Base-by-base conservation (phyloP, 257 asterid genomes). In the Solanum piurae region DNA sequence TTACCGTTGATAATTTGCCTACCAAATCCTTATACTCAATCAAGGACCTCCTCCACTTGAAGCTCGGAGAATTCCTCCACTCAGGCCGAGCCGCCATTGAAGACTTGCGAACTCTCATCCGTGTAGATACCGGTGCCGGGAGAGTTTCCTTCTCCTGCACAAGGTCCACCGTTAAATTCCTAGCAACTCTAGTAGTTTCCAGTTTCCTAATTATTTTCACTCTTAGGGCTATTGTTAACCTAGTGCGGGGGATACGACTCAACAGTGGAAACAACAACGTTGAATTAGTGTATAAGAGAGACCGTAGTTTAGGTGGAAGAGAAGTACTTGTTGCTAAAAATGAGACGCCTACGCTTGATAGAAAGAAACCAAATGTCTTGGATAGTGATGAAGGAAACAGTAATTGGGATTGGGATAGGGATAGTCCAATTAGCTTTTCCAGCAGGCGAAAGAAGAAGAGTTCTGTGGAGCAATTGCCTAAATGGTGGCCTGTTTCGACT, bases 291-390 rank as follows among this genome's bases (percentile, higher is more conserved):
- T 96, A 95, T 87, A 94, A 89, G 90, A 94, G 98, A 89, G 99
- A 97, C 89, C 93, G 98, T 89, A 97, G 99, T 91, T 86, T 97
- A 90, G 98, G 98, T 49, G 99, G 99, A 25, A 95, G 88, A 92
- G 95, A 92, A 86, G 99, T 97, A 88, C 91, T 90, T 86, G 98
- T 97, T 11, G 98, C 97, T 86, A 94, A 83, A 90, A 90, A 87
- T 73, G 94, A 91, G 86, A 68, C 58, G 9, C 62, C 71, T 86
- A 68, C 58, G 9, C 62, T 77, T 86, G 80, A 55, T 86, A 91
- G 86, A 89, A 91, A 87, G 21, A 83, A 52, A 44, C 87, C 72
- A 29, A 38, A 83, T 86, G 82, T 86, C 29, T 58, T 89, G 83
- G 87, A 87, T 66, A 87, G 75, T 27, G 86, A 40, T 10, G 87